Base-by-base conservation (phyloP, 129 eudicot species). In the Artemisia tridentata region DNA sequence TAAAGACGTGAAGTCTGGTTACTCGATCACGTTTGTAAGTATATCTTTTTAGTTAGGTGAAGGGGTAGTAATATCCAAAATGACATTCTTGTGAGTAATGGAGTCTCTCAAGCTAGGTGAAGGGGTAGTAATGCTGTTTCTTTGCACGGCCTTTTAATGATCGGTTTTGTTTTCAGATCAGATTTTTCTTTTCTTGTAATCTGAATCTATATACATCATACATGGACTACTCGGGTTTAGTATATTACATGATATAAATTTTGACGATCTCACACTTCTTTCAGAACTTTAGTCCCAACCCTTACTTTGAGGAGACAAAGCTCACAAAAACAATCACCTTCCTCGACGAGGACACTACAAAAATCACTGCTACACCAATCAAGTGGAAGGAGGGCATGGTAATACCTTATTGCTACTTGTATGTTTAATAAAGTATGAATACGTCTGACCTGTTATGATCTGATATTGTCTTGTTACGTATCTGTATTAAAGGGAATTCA, bases 301-400 rank as follows among this genome's bases (percentile, higher is more conserved):
- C 99, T 9, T 88, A 71, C 72, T 95, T 95, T 73, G 97, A 90
- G 82, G 93, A 88, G 51, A 55, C 92, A 16, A 88, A 90, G 83
- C 96, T 95, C 63, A 80, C 85, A 20, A 95, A 95, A 86, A 80
- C 93, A 19, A 84, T 87, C 83, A 84, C 84, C 31, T 90, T 95
- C 60, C 88, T 84, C 34, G 95, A 95, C 27, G 98, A 87, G 55
- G 97, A 85, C 68, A 73, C 84, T 3, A 83, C 88, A 65, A 90
- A 95, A 80, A 71, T 90, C 53, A 88, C 89, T 45, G 89, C 96
- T 14, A 87, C 99, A 18, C 49, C 92, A 46, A 95, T 95, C 27
- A 88, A 86, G 64, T 95, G 99, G 97, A 95, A 90, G 80, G 91
- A 95, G 68, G 99, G 99, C 77, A 82, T 57, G 91, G 97, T 95